Conservation (phyloP, 2,329 filamentous ascomycete genomes). For the Claviceps sp. region DNA sequence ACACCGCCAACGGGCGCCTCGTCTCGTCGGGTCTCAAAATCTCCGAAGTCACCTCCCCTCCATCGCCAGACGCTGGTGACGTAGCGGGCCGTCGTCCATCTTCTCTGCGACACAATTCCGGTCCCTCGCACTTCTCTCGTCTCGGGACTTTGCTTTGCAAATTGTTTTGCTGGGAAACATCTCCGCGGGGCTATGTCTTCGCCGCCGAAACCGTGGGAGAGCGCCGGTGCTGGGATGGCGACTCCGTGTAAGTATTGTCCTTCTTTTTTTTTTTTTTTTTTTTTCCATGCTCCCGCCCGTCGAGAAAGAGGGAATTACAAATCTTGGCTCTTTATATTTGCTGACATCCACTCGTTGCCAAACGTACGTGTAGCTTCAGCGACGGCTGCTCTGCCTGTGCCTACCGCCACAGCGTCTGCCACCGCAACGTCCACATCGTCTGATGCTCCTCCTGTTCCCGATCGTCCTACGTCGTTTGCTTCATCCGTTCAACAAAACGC, state of each 20-base stretch:
- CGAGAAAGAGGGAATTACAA: not conserved
- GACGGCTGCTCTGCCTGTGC: slow-evolving; percentile 13
- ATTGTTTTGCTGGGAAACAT: not conserved
- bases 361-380: slow-evolving; percentile 21
- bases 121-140: not conserved
- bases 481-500: slow-evolving; percentile 79
- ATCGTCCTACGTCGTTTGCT: slow-evolving; percentile 64
- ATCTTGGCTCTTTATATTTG: slow-evolving; percentile 9
- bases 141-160: not conserved
- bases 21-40: not conserved
- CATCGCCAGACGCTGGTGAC: not conserved
- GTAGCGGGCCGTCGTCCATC: not conserved
- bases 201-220: slow-evolving; percentile 96
- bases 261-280: not conserved
- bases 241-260: slow-evolving; percentile 30
- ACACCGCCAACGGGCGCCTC: not conserved
- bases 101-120: not conserved
- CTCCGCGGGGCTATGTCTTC: slow-evolving; percentile 42
- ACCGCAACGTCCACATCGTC: slow-evolving; percentile 25
- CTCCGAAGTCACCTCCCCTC: slow-evolving; percentile 1
- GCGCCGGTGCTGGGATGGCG: slow-evolving; percentile 46
- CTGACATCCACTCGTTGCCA: slow-evolving; percentile 8
- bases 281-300: not conserved
- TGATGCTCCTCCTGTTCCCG: slow-evolving; percentile 58
- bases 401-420: slow-evolving; percentile 24